phyloP scores from a whole-genome alignment of 2,329 filamentous ascomycete genomes.

The Claviceps maximensis region DNA sequence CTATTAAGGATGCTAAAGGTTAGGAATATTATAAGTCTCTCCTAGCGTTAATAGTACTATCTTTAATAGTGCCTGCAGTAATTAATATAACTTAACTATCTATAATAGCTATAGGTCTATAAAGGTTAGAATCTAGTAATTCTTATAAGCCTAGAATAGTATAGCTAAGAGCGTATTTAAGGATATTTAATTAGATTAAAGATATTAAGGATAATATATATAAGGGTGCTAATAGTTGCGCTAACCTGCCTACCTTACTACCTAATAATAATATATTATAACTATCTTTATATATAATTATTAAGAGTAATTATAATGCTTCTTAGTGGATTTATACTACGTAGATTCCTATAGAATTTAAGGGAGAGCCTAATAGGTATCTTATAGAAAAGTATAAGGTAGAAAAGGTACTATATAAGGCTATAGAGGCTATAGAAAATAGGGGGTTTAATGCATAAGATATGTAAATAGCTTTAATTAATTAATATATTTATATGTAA shows the following conservation, averaged over 20 bases:
- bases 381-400: neutral
- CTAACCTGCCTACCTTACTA: no score
- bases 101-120: neutral
- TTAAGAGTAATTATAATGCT: neutral
- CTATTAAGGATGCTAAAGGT: neutral
- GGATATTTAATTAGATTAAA: neutral
- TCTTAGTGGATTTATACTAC: neutral
- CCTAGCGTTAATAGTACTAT: neutral
- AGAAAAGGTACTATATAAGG: neutral
- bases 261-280: neutral
- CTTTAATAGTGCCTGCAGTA: neutral
- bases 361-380: neutral
- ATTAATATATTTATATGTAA: no score
- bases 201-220: neutral
- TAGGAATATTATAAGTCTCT: neutral
- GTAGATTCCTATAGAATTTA: neutral
- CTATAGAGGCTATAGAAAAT: no score
- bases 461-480: no score
- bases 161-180: neutral
- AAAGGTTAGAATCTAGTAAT: neutral
- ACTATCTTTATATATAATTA: neutral
- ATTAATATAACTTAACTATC: neutral
- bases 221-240: neutral
- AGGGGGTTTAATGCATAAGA: no score
- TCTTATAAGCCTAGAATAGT: neutral